Percentiles rank a stretch among this genome's conserved stretches.
These are phyloP conservation scores for Alternaria sp. DNA, from an alignment of 2,329 filamentous ascomycete genomes.

Conservation along the genomic window DNA sequence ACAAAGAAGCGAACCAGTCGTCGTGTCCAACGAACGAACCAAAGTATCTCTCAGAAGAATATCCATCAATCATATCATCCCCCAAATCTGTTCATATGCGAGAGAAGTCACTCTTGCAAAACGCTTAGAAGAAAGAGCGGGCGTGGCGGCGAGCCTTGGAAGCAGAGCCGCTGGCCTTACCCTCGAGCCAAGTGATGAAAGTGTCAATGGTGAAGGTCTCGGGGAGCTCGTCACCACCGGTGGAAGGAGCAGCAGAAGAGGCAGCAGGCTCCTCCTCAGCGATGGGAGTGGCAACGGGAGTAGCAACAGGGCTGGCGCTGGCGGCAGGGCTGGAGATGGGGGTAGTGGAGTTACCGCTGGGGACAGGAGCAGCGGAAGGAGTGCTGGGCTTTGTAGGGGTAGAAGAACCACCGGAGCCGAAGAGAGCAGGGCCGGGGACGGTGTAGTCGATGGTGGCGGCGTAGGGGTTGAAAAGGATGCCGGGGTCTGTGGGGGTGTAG, in stretches of 20 bases:
- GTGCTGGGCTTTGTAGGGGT: constrained; percentile 25
- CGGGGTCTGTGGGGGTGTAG: constrained; percentile 52
- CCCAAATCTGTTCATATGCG: background rate
- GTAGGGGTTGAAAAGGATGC: constrained; percentile 56
- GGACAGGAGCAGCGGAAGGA: constrained; percentile 12
- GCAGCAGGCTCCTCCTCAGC: constrained; percentile 9
- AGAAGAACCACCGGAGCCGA: constrained; percentile 22
- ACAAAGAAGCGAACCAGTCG: constrained; percentile 25
- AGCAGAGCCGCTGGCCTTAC: constrained; percentile 27
- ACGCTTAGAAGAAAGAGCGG: constrained; percentile 31
- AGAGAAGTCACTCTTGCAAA: background rate
- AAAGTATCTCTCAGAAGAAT: constrained; percentile 7
- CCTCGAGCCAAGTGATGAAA: constrained; percentile 47
- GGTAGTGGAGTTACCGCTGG: constrained; percentile 16
- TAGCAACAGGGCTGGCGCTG: constrained; percentile 7
- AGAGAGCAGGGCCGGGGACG: constrained; percentile 55
- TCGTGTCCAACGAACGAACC: constrained; percentile 22
- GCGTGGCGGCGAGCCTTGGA: constrained; percentile 41
- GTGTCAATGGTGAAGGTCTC: constrained; percentile 45
- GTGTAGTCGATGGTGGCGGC: constrained; percentile 45
- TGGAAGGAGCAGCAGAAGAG: constrained; percentile 24
- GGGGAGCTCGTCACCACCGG: constrained; percentile 27
- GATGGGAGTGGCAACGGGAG: constrained; percentile 8
- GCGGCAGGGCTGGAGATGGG: constrained; percentile 17
- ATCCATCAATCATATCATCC: constrained; percentile 5